These are phyloP conservation scores for Leptographium flavum DNA, from an alignment of 2,329 filamentous ascomycete genomes.

Conservation along the genomic window DNA sequence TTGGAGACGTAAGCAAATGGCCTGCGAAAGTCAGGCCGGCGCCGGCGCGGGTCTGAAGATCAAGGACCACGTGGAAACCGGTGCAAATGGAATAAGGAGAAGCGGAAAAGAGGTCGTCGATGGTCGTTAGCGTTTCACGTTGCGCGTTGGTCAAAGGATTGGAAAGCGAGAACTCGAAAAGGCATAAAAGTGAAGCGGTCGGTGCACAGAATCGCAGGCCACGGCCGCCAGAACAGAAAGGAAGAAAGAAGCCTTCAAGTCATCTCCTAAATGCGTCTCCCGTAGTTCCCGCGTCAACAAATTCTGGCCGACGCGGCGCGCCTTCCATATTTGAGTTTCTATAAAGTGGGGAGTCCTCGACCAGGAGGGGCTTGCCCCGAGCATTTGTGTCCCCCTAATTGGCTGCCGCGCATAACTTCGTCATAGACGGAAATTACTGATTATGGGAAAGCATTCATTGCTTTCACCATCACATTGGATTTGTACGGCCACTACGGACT, in stretches of 20 bases:
- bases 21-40: neutral
- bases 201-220: neutral
- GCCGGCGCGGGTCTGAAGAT: conserved; percentile 1
- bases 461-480: too few species aligned
- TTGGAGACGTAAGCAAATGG: neutral
- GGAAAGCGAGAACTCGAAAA: too few species aligned
- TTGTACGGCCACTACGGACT: too few species aligned
- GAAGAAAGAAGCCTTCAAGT: neutral
- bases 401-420: neutral
- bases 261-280: neutral
- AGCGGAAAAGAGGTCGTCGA: neutral
- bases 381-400: neutral
- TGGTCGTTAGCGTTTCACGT: too few species aligned
- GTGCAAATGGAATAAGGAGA: neutral
- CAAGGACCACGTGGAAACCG: neutral
- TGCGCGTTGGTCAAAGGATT: too few species aligned
- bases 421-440: neutral
- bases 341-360: neutral
- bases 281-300: conserved; percentile 15
- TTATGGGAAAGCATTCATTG: neutral
- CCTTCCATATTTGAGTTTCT: conserved; percentile 1
- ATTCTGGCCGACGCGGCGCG: conserved; percentile 11
- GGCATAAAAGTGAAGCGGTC: too few species aligned
- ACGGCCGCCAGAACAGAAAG: neutral
- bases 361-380: neutral